Evolutionary conservation across 768 basidiomycete species (phyloP).

Genomic region (Ramaria sp.): DNA sequence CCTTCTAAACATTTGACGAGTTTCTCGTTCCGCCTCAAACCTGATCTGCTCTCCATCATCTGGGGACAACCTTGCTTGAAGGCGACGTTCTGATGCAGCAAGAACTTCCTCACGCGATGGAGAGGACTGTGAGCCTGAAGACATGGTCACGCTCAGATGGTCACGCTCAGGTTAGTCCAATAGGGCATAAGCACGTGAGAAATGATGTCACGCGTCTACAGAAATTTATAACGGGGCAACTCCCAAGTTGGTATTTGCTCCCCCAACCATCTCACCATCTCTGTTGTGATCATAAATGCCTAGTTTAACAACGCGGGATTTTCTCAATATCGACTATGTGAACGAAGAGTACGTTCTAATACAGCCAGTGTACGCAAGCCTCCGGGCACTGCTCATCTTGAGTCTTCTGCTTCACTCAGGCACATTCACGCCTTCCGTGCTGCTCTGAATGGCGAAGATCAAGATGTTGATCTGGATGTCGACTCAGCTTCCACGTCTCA

Average conservation of each 20-base stretch:
- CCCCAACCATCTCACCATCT: neutral
- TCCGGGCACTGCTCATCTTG: neutral
- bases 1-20: conserved; percentile 60
- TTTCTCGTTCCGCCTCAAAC: conserved; percentile 43
- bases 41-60: conserved; percentile 12
- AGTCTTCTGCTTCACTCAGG: conserved; percentile 20
- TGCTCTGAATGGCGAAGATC: conserved; percentile 57
- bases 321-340: conserved; percentile 46
- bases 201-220: conserved; percentile 4
- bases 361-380: neutral
- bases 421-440: conserved; percentile 70
- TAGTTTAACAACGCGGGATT: conserved; percentile 4
- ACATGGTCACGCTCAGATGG: neutral
- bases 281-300: neutral
- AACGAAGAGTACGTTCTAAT: conserved; percentile 51
- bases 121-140: neutral
- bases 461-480: conserved; percentile 25
- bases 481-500: conserved; percentile 23
- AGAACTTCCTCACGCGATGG: conserved; percentile 4
- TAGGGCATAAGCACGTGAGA: neutral
- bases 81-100: conserved; percentile 4
- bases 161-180: neutral
- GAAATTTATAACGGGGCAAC: no score
- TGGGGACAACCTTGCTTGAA: neutral
- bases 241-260: neutral